These are phyloP conservation scores for Colletotrichum sp. DNA, from an alignment of 2,329 filamentous ascomycete genomes.

Conservation along the genomic window DNA sequence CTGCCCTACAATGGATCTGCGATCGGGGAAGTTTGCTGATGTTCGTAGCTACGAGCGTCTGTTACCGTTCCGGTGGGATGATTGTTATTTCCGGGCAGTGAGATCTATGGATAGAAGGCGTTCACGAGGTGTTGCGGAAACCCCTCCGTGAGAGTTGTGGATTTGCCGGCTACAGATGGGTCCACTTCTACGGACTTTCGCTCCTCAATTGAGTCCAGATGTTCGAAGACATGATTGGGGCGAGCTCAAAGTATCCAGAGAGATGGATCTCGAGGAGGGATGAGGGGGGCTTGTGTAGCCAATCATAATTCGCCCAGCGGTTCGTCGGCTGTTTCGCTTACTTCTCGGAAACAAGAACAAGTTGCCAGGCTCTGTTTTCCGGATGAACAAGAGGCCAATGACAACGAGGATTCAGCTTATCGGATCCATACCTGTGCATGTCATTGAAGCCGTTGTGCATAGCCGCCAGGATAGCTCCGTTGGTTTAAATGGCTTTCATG, in stretches of 20 bases:
- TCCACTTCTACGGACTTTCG: neutral
- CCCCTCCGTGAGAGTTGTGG: neutral
- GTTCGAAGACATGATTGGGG: neutral
- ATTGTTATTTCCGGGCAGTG: neutral
- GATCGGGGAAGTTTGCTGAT: neutral
- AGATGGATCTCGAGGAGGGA: neutral
- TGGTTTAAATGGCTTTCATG: neutral
- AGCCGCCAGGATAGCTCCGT: neutral
- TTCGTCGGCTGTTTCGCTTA: neutral
- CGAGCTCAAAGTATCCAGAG: neutral
- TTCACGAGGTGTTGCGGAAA: neutral
- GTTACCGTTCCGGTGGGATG: neutral
- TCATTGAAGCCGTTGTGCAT: neutral
- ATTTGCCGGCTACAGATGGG: neutral
- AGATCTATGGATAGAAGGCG: neutral
- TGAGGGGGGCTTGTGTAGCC: neutral
- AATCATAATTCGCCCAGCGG: neutral
- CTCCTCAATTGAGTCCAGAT: neutral
- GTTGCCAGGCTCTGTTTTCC: neutral
- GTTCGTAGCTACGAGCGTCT: neutral
- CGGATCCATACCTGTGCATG: neutral
- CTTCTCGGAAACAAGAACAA: neutral
- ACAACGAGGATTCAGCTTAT: neutral
- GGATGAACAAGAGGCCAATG: neutral
- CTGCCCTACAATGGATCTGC: neutral